Percentiles rank a stretch among this genome's conserved stretches.
phyloP scores from a whole-genome alignment of 495 filamentous ascomycete species.

The Penicillium verhagenii region DNA sequence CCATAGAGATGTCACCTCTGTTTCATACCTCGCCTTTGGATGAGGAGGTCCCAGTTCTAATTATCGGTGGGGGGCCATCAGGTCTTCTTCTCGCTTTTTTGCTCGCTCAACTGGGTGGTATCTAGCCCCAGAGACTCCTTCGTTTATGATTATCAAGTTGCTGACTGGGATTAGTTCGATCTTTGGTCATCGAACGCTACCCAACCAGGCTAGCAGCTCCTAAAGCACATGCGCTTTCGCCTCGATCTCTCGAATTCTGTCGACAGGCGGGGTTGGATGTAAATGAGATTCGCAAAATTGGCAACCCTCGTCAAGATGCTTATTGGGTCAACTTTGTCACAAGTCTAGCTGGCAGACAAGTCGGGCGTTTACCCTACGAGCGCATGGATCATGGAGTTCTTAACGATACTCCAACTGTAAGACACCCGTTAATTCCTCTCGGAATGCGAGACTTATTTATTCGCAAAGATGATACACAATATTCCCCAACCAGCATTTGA shows the following conservation, averaged over 20 bases:
- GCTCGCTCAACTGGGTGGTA: slow-evolving; percentile 3
- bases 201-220: slow-evolving; percentile 24
- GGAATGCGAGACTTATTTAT: background rate
- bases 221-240: slow-evolving; percentile 31
- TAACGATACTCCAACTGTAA: slow-evolving; percentile 27
- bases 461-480: slow-evolving; percentile 33
- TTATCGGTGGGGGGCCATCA: slow-evolving; percentile 8
- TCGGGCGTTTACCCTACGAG: slow-evolving; percentile 32
- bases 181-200: slow-evolving; percentile 28
- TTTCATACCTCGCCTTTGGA: background rate
- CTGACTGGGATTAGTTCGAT: slow-evolving; percentile 13
- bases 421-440: background rate
- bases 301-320: slow-evolving; percentile 22
- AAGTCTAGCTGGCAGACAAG: slow-evolving; percentile 22
- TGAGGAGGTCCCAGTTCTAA: slow-evolving; percentile 8
- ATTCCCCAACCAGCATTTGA: slow-evolving; percentile 33
- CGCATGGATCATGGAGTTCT: slow-evolving; percentile 29
- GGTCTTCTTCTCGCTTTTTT: slow-evolving; percentile 9
- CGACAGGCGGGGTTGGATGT: slow-evolving; percentile 29
- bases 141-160: background rate
- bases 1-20: background rate
- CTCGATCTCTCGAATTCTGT: slow-evolving; percentile 28
- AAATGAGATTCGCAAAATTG: slow-evolving; percentile 24
- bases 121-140: background rate
- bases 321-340: slow-evolving; percentile 33